phyloP scores from a whole-genome alignment of 2,329 filamentous ascomycete species.

The Lecanicillium sp. region DNA sequence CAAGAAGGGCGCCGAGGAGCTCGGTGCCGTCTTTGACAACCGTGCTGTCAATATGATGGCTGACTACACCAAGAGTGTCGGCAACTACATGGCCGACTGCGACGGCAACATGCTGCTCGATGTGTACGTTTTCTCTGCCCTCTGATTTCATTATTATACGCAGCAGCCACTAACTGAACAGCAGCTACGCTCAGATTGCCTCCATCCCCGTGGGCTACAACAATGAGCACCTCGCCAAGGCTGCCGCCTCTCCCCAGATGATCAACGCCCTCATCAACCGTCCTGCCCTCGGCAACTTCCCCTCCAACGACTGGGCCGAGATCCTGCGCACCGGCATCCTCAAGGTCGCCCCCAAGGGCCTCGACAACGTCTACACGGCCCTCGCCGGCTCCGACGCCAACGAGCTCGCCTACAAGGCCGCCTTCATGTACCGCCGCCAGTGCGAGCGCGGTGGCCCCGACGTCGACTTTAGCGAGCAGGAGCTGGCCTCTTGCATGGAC shows the following conservation, averaged over 20 bases:
- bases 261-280: slow-evolving; percentile 75
- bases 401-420: slow-evolving; percentile 90
- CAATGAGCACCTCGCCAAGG: slow-evolving; percentile 66
- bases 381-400: slow-evolving; percentile 88
- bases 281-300: slow-evolving; percentile 86
- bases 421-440: slow-evolving; percentile 87
- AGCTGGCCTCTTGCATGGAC: slow-evolving; percentile 68
- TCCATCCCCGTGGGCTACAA: slow-evolving; percentile 92
- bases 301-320: slow-evolving; percentile 73
- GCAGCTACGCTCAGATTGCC: slow-evolving; percentile 80
- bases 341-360: slow-evolving; percentile 71
- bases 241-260: slow-evolving; percentile 72
- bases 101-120: slow-evolving; percentile 69
- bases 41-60: slow-evolving; percentile 77
- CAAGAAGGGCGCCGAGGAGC: slow-evolving; percentile 59
- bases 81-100: slow-evolving; percentile 73
- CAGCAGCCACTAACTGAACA: too few relatives aligned
- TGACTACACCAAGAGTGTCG: slow-evolving; percentile 65
- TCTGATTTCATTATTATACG: slow-evolving; percentile 1
- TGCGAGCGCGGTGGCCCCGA: slow-evolving; percentile 69
- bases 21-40: slow-evolving; percentile 77
- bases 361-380: slow-evolving; percentile 85
- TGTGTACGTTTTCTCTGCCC: slow-evolving; percentile 41
- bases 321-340: slow-evolving; percentile 76
- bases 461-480: slow-evolving; percentile 72